These are phyloP conservation scores for Boletus subcaerulescens DNA, from an alignment of 768 basidiomycete species.

Conservation along the genomic window DNA sequence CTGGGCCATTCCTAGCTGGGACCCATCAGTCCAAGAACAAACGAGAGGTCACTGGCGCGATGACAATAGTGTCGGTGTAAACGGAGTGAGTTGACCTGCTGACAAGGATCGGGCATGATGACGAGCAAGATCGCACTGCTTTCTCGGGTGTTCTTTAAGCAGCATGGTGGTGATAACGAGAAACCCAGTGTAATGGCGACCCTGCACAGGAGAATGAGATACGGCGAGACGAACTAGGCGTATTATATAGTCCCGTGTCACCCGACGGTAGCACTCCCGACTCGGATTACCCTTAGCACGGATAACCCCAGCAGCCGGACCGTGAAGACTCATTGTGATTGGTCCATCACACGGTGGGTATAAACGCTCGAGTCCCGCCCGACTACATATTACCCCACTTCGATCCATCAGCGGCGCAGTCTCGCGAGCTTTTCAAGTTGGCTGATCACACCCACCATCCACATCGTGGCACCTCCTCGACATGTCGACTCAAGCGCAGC, in stretches of 20 bases:
- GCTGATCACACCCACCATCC: slow-evolving; percentile 1
- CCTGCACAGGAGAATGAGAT: background rate
- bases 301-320: slow-evolving; percentile 10
- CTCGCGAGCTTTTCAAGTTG: background rate
- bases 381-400: background rate
- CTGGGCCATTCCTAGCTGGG: too few relatives aligned
- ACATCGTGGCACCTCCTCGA: background rate
- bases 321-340: background rate
- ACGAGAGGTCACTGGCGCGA: too few relatives aligned
- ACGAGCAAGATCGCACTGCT: too few relatives aligned
- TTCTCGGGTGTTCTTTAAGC: too few relatives aligned
- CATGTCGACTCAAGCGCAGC: slow-evolving; percentile 26
- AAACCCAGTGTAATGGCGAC: background rate
- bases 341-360: background rate
- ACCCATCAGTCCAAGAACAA: too few relatives aligned
- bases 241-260: background rate
- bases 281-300: background rate
- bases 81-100: too few relatives aligned
- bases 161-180: too few relatives aligned
- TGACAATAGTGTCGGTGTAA: too few relatives aligned
- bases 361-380: slow-evolving; percentile 8
- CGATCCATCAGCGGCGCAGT: background rate
- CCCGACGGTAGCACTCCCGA: too few relatives aligned
- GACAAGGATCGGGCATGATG: too few relatives aligned
- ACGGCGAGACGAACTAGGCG: background rate